These are phyloP conservation scores for Closterium sp. DNA, from an alignment of 139 green algal genomes.

Conservation along the genomic window DNA sequence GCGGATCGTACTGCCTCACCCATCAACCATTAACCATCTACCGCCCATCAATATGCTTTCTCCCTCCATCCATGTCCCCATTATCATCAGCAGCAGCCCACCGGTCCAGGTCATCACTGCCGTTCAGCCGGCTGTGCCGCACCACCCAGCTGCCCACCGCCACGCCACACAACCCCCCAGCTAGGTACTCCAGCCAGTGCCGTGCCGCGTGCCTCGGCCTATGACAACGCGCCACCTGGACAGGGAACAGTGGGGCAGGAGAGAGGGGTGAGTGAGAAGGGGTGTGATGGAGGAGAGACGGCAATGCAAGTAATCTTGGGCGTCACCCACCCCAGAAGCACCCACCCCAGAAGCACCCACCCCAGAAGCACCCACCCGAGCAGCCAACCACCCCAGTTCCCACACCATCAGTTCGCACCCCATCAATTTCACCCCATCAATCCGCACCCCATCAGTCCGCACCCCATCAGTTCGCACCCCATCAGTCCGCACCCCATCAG, in stretches of 20 bases:
- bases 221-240: constrained; percentile 53
- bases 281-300: not conserved
- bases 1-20: too few species aligned
- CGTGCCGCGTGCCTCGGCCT: constrained; percentile 61
- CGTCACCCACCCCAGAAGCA: not conserved
- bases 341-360: not conserved
- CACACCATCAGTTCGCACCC: too few species aligned
- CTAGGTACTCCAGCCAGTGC: constrained; percentile 74
- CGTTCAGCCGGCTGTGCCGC: constrained; percentile 69
- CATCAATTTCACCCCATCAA: not conserved
- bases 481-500: not conserved
- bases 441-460: not conserved
- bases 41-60: too few species aligned
- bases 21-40: too few species aligned
- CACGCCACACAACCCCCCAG: not conserved
- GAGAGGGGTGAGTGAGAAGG: not conserved
- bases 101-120: constrained; percentile 72
- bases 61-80: too few species aligned
- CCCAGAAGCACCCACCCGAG: not conserved
- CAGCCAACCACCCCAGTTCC: not conserved
- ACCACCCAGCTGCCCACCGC: constrained; percentile 59
- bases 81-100: constrained; percentile 49
- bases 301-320: not conserved
- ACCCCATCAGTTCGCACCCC: not conserved
- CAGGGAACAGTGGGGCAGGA: not conserved